phyloP scores from a whole-genome alignment of 805 yeast species.

The Millerago galiae region DNA sequence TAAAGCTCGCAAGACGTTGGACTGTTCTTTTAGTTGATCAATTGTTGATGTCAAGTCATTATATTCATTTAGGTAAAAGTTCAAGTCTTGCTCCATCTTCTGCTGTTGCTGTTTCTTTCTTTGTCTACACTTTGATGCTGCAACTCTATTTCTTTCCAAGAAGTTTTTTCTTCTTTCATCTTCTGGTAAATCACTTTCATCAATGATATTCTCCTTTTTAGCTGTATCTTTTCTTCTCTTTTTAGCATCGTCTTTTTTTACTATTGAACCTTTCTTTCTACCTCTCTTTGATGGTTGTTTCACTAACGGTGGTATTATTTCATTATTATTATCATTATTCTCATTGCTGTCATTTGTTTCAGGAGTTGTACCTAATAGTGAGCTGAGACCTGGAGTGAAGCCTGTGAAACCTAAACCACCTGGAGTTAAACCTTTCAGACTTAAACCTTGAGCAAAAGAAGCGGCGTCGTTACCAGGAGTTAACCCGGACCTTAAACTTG shows the following conservation, averaged over 20 bases:
- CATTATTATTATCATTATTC: not conserved
- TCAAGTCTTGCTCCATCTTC: constrained; percentile 75
- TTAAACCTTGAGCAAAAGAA: constrained; percentile 26
- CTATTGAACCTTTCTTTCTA: constrained; percentile 8
- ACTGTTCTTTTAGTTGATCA: constrained; percentile 50
- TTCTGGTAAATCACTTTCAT: constrained; percentile 36
- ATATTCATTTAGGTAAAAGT: constrained; percentile 64
- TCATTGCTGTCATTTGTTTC: not conserved
- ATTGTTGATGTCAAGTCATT: constrained; percentile 56
- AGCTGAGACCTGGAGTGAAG: constrained; percentile 32
- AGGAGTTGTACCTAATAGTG: constrained; percentile 15
- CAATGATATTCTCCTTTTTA: not conserved
- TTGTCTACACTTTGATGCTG: constrained; percentile 93
- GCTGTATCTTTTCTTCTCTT: constrained; percentile 2
- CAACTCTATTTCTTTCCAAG: constrained; percentile 86
- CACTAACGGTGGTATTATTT: not conserved
- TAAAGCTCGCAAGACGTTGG: constrained; percentile 41
- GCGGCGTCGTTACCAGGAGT: constrained; percentile 39
- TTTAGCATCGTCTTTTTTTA: constrained; percentile 1
- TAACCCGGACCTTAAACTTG: constrained; percentile 61
- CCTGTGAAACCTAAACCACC: constrained; percentile 20
- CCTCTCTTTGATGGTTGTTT: constrained; percentile 8
- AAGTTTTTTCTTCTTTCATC: constrained; percentile 74
- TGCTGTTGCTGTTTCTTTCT: constrained; percentile 85
- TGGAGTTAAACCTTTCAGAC: constrained; percentile 21